These are phyloP conservation scores for Spatholobus suberectus DNA, from an alignment of 306 rosid genomes.

Conservation along the genomic window DNA sequence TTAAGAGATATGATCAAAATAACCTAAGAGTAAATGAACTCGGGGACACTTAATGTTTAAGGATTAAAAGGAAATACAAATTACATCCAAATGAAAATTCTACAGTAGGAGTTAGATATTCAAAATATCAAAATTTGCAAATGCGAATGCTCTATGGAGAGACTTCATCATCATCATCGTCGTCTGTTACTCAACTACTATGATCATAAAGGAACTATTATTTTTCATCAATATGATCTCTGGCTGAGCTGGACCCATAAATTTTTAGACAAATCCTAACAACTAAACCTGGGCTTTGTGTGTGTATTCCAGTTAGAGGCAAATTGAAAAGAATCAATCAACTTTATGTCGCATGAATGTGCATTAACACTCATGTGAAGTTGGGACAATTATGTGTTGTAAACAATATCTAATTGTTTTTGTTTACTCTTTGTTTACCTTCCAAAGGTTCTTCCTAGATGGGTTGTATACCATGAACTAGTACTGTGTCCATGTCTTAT, in stretches of 20 bases:
- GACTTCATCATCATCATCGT: not conserved
- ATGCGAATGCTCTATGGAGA: not conserved
- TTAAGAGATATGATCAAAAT: too few relatives aligned
- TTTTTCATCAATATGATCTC: too few relatives aligned
- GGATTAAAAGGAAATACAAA: too few relatives aligned
- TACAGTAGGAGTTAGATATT: not conserved
- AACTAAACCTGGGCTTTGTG: too few relatives aligned
- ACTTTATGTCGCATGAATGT: not conserved
- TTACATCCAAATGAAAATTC: not conserved
- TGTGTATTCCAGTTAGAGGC: too few relatives aligned
- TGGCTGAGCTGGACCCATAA: too few relatives aligned
- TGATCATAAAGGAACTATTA: too few relatives aligned
- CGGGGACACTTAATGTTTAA: too few relatives aligned
- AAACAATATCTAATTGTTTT: slow-evolving; percentile 1
- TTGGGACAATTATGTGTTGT: slow-evolving; percentile 11
- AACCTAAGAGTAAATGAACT: too few relatives aligned
- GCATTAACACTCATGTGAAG: not conserved
- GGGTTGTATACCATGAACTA: slow-evolving; percentile 92
- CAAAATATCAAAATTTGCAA: not conserved
- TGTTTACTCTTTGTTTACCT: slow-evolving; percentile 21
- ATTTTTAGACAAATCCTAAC: too few relatives aligned
- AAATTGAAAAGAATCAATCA: not conserved
- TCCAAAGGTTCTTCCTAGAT: slow-evolving; percentile 82
- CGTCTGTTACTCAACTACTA: too few relatives aligned
- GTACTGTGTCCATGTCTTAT: slow-evolving; percentile 60